These are phyloP conservation scores for Phytophthora pistaciae DNA, from an alignment of 352 stramenopile species.

Conservation along the genomic window DNA sequence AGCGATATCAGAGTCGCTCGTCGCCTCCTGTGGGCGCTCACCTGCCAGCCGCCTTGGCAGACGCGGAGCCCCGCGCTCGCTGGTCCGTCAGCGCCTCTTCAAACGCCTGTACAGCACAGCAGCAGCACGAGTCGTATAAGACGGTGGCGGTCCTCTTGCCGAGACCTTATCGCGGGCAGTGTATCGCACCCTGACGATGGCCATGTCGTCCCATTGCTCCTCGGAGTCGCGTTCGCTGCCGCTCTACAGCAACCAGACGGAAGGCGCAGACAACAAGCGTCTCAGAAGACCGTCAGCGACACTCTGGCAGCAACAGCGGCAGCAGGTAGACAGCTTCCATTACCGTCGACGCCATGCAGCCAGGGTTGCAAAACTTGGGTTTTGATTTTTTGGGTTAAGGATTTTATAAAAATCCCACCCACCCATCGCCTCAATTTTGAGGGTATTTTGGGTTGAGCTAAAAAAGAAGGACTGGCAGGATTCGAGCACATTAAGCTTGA, in stretches of 20 bases:
- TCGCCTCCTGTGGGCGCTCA: neutral
- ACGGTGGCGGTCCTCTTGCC: neutral
- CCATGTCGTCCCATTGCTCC: slow-evolving; percentile 87
- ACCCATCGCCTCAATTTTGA: no score
- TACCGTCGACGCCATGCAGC: slow-evolving; percentile 25
- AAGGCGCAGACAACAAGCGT: neutral
- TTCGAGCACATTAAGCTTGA: no score
- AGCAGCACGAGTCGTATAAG: slow-evolving; percentile 15
- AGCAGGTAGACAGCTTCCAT: slow-evolving; percentile 8
- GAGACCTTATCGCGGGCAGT: neutral
- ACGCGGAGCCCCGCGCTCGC: slow-evolving; percentile 25
- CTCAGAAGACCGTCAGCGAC: neutral
- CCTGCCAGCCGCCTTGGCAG: slow-evolving; percentile 24
- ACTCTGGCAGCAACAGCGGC: neutral
- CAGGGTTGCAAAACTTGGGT: no score
- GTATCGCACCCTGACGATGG: slow-evolving; percentile 67
- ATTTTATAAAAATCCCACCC: no score
- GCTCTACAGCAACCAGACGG: slow-evolving; percentile 34
- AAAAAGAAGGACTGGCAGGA: no score
- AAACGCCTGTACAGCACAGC: slow-evolving; percentile 57
- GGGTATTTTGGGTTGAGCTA: no score
- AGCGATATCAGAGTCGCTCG: slow-evolving; percentile 10
- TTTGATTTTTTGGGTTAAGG: no score
- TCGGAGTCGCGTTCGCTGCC: slow-evolving; percentile 57
- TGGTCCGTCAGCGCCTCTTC: slow-evolving; percentile 73